Conservation (phyloP, 331 rosid species). For the Pyracantha coccinea region DNA sequence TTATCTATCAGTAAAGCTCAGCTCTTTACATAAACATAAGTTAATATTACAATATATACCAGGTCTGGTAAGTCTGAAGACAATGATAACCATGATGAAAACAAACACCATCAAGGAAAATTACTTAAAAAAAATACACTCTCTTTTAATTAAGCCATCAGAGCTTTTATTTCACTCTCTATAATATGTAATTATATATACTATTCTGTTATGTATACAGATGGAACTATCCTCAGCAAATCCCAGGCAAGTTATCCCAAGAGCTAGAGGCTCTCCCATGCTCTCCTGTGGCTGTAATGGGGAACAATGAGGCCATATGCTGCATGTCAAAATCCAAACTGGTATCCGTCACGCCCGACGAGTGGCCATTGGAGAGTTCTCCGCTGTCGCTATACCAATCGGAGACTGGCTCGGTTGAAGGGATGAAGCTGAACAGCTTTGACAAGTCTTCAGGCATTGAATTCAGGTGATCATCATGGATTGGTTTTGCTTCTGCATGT, state of each 20-base stretch:
- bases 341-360: slow-evolving; percentile 37
- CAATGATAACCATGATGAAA: neutral
- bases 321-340: slow-evolving; percentile 46
- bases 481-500: slow-evolving; percentile 34
- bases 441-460: slow-evolving; percentile 58
- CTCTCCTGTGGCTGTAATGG: slow-evolving; percentile 38
- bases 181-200: neutral
- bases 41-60: neutral
- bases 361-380: slow-evolving; percentile 32
- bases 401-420: slow-evolving; percentile 38
- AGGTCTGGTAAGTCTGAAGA: neutral
- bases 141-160: neutral
- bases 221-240: slow-evolving; percentile 24
- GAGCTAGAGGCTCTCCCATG: slow-evolving; percentile 32
- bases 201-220: neutral
- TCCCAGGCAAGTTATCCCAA: slow-evolving; percentile 69
- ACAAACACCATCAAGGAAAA: neutral
- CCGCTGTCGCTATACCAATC: slow-evolving; percentile 41
- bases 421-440: slow-evolving; percentile 40
- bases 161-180: neutral
- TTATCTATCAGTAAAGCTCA: neutral
- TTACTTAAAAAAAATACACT: neutral
- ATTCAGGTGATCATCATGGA: slow-evolving; percentile 29
- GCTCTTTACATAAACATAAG: neutral
- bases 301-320: slow-evolving; percentile 52